These are phyloP conservation scores for Parastagonospora nodorum DNA, from an alignment of 2,329 filamentous ascomycete genomes.

Conservation along the genomic window DNA sequence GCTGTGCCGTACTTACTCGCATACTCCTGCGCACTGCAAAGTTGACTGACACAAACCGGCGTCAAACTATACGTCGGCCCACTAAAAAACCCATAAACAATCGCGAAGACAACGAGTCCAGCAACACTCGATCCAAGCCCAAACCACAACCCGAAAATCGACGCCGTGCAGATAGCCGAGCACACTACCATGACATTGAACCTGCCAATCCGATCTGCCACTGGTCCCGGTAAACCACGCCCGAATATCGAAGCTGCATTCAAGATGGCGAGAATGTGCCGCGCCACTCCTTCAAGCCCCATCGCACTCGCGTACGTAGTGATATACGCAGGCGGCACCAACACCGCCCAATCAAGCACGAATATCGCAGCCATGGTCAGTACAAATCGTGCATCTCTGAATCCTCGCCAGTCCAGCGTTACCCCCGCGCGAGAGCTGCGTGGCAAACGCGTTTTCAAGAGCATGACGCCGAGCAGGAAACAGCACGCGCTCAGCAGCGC, in stretches of 20 bases:
- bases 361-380: constrained; percentile 38
- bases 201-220: constrained; percentile 36
- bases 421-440: background rate
- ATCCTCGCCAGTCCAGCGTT: constrained; percentile 1
- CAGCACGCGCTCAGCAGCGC: constrained; percentile 28
- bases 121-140: constrained; percentile 9
- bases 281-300: background rate
- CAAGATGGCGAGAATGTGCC: constrained; percentile 27
- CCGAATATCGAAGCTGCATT: constrained; percentile 41
- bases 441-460: constrained; percentile 10
- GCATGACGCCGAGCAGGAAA: constrained; percentile 12
- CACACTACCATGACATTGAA: constrained; percentile 36
- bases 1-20: constrained; percentile 56
- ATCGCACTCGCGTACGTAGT: constrained; percentile 28
- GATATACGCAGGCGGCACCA: constrained; percentile 36
- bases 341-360: constrained; percentile 39
- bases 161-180: constrained; percentile 17
- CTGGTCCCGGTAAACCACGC: constrained; percentile 31
- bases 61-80: constrained; percentile 46
- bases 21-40: constrained; percentile 48
- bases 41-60: constrained; percentile 49
- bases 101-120: constrained; percentile 35
- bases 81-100: constrained; percentile 49
- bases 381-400: constrained; percentile 1
- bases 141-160: constrained; percentile 23